Evolutionary conservation across 495 filamentous ascomycete genomes (phyloP).

Genomic region (Thermothielavioides terrestris): DNA sequence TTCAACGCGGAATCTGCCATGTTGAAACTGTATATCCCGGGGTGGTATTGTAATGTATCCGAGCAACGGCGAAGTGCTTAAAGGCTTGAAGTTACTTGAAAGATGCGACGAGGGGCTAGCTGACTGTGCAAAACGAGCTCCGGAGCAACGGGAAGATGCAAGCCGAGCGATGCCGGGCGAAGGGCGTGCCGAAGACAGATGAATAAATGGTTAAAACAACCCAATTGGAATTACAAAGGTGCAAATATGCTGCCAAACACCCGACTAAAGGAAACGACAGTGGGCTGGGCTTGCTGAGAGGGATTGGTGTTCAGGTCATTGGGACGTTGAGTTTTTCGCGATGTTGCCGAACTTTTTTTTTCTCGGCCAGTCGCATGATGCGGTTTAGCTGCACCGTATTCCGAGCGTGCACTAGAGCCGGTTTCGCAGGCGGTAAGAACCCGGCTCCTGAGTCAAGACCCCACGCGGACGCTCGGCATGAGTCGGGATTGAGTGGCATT

Average conservation of each 20-base stretch:
- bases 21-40: background rate
- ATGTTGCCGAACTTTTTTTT: constrained; percentile 15
- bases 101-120: constrained; percentile 3
- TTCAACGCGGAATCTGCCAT: constrained; percentile 13
- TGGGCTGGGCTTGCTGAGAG: background rate
- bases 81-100: constrained; percentile 10
- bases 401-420: constrained; percentile 1
- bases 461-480: constrained; percentile 1
- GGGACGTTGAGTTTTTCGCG: constrained; percentile 3
- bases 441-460: constrained; percentile 18
- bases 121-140: background rate
- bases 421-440: constrained; percentile 11
- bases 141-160: constrained; percentile 8
- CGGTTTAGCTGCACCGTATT: too few relatives aligned
- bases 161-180: background rate
- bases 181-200: background rate
- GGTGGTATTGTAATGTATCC: constrained; percentile 3
- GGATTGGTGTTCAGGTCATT: background rate
- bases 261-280: background rate
- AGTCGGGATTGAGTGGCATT: constrained; percentile 7
- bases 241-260: background rate
- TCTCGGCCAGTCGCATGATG: constrained; percentile 18
- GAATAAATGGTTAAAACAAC: background rate
- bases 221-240: constrained; percentile 5
- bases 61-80: constrained; percentile 1